A percentile compares a stretch with the other conserved stretches of the same genome.
Conservation (phyloP, 1,284 basidiomycete genomes). For the Fereydounia khargensis region DNA sequence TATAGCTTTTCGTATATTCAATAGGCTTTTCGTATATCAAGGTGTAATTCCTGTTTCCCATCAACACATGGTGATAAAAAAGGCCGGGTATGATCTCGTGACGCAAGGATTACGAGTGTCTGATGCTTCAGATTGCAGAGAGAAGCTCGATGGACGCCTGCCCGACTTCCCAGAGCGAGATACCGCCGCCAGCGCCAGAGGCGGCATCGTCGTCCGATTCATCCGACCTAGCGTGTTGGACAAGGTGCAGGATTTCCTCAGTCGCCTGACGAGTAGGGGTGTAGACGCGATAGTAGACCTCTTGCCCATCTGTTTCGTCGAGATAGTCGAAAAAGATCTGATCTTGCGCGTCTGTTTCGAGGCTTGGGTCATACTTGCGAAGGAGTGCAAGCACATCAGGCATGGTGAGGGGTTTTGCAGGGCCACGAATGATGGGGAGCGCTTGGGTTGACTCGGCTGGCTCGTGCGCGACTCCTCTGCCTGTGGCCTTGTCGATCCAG, state of each 20-base stretch:
- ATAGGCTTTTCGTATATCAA: too few species aligned
- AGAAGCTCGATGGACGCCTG: constrained; percentile 14
- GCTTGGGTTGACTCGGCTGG: constrained; percentile 2
- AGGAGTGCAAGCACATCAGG: constrained; percentile 7
- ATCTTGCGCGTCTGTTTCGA: constrained; percentile 4
- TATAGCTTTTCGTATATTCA: too few species aligned
- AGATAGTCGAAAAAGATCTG: constrained; percentile 23
- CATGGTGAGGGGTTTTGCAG: constrained; percentile 16
- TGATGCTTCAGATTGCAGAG: constrained; percentile 11
- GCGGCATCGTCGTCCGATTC: not conserved
- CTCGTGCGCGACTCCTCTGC: constrained; percentile 10
- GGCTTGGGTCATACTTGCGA: constrained; percentile 8
- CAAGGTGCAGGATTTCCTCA: not conserved
- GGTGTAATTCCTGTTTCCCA: too few species aligned
- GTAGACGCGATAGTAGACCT: constrained; percentile 22
- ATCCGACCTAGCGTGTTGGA: not conserved
- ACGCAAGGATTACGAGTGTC: too few species aligned
- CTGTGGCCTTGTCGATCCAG: constrained; percentile 13
- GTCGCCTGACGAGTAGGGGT: constrained; percentile 6
- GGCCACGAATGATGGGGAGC: constrained; percentile 22
- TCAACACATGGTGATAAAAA: too few species aligned
- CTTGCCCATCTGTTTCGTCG: constrained; percentile 13
- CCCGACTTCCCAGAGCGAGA: constrained; percentile 30
- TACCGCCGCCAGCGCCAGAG: not conserved
- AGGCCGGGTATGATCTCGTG: too few species aligned